Conservation (phyloP, 495 filamentous ascomycete genomes). For the Parmelia sp. region DNA sequence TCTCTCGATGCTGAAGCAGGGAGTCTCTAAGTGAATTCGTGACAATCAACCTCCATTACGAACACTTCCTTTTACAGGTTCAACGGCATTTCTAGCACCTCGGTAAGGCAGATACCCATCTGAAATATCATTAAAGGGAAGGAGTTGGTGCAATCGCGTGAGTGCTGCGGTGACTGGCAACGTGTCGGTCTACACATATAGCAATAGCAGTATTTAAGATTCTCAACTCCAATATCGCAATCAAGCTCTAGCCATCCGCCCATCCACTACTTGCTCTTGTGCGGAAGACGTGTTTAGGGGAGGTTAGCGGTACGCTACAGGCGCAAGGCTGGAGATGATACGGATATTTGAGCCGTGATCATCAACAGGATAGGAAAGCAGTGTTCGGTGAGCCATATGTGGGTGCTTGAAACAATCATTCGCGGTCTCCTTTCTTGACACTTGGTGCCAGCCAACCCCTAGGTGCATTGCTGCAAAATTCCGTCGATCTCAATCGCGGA, state of each 20-base stretch:
- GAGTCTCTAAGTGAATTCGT: background rate
- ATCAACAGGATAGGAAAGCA: background rate
- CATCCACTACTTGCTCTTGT: background rate
- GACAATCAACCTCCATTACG: background rate
- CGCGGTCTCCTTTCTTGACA: background rate
- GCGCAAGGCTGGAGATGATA: background rate
- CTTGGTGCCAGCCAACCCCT: background rate
- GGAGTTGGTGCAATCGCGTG: background rate
- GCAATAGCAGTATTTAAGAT: background rate
- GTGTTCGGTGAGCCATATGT: background rate
- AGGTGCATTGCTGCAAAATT: conserved; percentile 6
- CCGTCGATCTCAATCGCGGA: background rate
- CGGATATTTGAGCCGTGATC: background rate
- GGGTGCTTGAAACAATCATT: background rate
- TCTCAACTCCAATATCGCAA: background rate
- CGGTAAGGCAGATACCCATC: background rate
- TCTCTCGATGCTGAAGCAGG: background rate
- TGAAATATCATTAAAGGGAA: background rate
- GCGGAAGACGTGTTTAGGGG: background rate
- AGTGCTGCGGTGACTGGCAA: background rate
- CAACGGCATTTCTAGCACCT: background rate
- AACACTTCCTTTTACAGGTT: background rate
- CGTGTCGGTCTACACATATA: background rate
- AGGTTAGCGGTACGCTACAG: background rate
- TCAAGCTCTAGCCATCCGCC: background rate